Base-by-base conservation (phyloP, 169 alveolate species). In the Plasmodium malariae region DNA sequence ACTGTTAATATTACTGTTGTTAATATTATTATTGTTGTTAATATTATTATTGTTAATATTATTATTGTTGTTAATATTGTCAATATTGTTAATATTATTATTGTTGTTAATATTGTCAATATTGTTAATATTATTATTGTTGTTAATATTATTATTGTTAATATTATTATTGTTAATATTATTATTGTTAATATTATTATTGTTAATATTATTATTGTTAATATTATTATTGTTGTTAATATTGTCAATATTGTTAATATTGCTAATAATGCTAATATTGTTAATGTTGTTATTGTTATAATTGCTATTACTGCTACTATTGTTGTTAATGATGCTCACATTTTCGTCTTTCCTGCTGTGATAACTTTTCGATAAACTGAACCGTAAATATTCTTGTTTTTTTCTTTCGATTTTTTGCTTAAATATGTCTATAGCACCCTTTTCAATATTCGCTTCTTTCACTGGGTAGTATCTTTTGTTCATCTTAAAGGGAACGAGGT, bases 391-490 rank as follows among this genome's bases (percentile, higher is more conserved):
- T 51, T 63, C 76, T 30, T 78, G 76, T 32, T 78, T 78, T 49
- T 78, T 78, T 65, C 43, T 28, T 78, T 78, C 78, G 26, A 78
- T 28, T 78, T 78, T 78, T 48, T 63, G 67, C 55, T 78, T 78
- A 78, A 78, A 63, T 78, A 49, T 68, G 17, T 78, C 68, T 14
- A 78, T 49, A 14, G 68, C 78, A 40, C 54, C 69, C 49, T 78
- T 78, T 65, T 78, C 89, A 30, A 60, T 28, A 40, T 48, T 78
- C n/a, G 43, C 40, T 12, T 78, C 70, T 30, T 78, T 65, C 34
- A 78, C n/a, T 49, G 78, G 89, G 40, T 36, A 43, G 40, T 48
- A 49, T 1, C 45, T 40, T 63, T 60, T 63, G 89, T 48, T 78
- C 89, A 78, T 62, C 57, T 54, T 62, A 48, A 36, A 30, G 19